A percentile compares a stretch with the other conserved stretches of the same genome.
These are phyloP conservation scores for Pseudocercospora crystallina DNA, from an alignment of 2,329 filamentous ascomycete genomes.

Conservation along the genomic window DNA sequence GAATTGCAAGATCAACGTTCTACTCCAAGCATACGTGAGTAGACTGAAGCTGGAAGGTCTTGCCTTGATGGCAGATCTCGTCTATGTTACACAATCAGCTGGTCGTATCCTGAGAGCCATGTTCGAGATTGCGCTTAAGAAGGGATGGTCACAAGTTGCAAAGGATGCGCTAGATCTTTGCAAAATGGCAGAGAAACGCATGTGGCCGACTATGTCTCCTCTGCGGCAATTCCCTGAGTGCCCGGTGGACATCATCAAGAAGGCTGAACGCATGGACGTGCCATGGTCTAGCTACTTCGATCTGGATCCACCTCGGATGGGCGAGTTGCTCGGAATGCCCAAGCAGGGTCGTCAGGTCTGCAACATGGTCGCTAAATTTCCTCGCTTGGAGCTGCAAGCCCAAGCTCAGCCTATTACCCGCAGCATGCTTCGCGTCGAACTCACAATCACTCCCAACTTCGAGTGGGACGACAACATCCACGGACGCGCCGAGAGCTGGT, in stretches of 20 bases:
- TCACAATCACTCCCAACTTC: conserved; percentile 91
- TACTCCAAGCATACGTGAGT: conserved; percentile 95
- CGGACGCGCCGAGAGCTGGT: conserved; percentile 86
- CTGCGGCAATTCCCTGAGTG: conserved; percentile 85
- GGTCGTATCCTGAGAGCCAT: conserved; percentile 93
- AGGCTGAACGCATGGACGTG: conserved; percentile 92
- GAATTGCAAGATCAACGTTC: conserved; percentile 96
- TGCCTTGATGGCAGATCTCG: conserved; percentile 95
- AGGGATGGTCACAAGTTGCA: conserved; percentile 91
- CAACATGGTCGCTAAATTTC: conserved; percentile 85
- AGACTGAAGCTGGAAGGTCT: conserved; percentile 90
- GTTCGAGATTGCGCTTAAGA: conserved; percentile 96
- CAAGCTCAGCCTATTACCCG: conserved; percentile 93
- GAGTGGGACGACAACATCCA: conserved; percentile 92
- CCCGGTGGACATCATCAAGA: conserved; percentile 80
- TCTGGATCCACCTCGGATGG: conserved; percentile 93
- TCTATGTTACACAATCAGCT: conserved; percentile 97
- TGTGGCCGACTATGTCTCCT: conserved; percentile 99
- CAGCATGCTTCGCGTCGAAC: conserved; percentile 85
- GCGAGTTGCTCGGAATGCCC: conserved; percentile 86
- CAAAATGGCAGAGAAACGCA: conserved; percentile 98
- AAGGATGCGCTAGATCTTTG: conserved; percentile 91
- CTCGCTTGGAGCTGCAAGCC: conserved; percentile 86
- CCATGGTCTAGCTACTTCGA: conserved; percentile 94
- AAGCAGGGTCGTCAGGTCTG: conserved; percentile 85